These are phyloP conservation scores for Globisporangium paroecandrum DNA, from an alignment of 352 stramenopile species.

Conservation along the genomic window DNA sequence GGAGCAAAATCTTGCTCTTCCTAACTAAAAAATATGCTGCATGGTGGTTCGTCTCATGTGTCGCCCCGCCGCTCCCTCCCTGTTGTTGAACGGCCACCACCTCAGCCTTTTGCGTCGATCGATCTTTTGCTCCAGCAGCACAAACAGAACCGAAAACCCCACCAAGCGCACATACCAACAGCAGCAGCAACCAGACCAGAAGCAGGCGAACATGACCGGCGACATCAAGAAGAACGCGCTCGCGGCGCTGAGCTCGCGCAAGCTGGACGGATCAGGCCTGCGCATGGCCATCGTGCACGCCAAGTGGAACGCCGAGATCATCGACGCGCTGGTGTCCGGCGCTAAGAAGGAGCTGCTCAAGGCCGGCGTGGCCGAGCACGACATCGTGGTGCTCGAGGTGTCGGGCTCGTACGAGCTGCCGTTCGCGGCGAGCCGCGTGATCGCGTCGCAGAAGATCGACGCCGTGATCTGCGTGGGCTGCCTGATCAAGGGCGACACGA, in stretches of 20 bases:
- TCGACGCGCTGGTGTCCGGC: slow-evolving; percentile 61
- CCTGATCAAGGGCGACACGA: slow-evolving; percentile 96
- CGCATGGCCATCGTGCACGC: slow-evolving; percentile 82
- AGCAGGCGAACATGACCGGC: slow-evolving; percentile 25
- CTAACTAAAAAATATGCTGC: no score
- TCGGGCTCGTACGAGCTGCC: slow-evolving; percentile 97
- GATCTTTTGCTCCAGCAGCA: no score
- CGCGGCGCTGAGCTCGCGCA: slow-evolving; percentile 65
- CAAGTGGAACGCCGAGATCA: slow-evolving; percentile 86
- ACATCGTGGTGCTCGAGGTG: slow-evolving; percentile 81
- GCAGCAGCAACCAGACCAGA: background rate
- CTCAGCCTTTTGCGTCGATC: no score
- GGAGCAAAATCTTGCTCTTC: no score
- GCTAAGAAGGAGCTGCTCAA: slow-evolving; percentile 61
- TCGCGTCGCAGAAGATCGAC: slow-evolving; percentile 93
- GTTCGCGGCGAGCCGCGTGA: slow-evolving; percentile 89
- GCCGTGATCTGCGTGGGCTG: slow-evolving; percentile 95
- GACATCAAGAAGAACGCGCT: slow-evolving; percentile 78
- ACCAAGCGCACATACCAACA: background rate
- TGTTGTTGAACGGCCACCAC: no score
- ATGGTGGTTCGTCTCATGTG: no score
- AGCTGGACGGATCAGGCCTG: slow-evolving; percentile 70
- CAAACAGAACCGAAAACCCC: background rate
- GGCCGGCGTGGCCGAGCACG: slow-evolving; percentile 52
- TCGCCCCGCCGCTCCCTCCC: no score